Base-by-base conservation (phyloP, 108 stramenopile genomes). In the Epithemia pelagica region DNA sequence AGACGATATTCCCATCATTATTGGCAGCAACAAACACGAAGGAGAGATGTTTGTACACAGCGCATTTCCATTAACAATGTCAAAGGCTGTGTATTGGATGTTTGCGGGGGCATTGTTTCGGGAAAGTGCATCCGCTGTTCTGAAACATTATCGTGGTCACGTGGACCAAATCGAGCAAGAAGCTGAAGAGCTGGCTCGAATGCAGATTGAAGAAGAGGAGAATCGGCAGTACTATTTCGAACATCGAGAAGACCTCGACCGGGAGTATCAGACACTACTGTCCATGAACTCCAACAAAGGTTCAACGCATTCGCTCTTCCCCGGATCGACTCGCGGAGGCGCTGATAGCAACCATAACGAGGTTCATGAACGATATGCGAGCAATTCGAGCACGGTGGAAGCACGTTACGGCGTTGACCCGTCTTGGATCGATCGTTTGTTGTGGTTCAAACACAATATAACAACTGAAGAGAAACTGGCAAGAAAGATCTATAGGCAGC, bases 31-130 rank as follows among this genome's bases (percentile, higher is more conserved):
- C 71, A 64, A 72, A 28, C 78, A 90, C 58, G 91, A 93, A 65
- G 91, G 91, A 30, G 82, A 87, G 67, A 84, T 94, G 80, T 94
- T 94, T 73, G 92, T 94, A 2, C 84, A 90, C 71, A 52, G 66
- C 1, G 92, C 89, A 8, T 94, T 89, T 66, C 89, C 89, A 10
- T 55, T 86, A 1, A 76, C 83, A 28, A 94, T 94, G 92, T 75
- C 77, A 46, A 94, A 90, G 67, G 54, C 81, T 2, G 83, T 91
- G 22, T 94, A 91, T 65, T 80, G 85, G 84, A 84, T 86, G 70
- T 94, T 94, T 69, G 88, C 88, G 19, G 74, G 81, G 5, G 86
- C 86, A 10, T 70, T 94, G 52, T 94, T 94, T 68, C 80, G 86
- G 27, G 81, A 86, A 55, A 82, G 77, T 66, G 83, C 87, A 10